Conservation (phyloP, 2,329 filamentous ascomycete genomes). For the Aspergillus terreus region DNA sequence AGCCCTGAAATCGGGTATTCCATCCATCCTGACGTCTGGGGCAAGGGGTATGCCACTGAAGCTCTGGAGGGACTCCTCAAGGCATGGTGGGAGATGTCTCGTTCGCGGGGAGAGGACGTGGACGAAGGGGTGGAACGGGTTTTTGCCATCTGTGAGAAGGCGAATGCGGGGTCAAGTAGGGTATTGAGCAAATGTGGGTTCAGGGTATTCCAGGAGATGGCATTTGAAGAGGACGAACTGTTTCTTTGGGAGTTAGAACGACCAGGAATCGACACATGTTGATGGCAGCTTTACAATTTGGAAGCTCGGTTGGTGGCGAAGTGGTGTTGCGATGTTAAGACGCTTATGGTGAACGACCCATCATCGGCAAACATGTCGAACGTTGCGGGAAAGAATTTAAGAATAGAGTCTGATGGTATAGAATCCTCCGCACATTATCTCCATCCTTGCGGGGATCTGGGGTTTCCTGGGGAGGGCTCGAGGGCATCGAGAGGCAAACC, state of each 20-base stretch:
- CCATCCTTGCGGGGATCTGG: too few relatives aligned
- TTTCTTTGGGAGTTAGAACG: background rate
- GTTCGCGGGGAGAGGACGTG: background rate
- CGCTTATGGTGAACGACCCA: too few relatives aligned
- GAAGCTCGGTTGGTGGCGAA: too few relatives aligned
- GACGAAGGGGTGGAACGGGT: slow-evolving; percentile 11
- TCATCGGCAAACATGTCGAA: too few relatives aligned
- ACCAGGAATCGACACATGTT: background rate
- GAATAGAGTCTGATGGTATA: too few relatives aligned
- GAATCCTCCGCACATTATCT: too few relatives aligned
- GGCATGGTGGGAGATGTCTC: slow-evolving; percentile 23
- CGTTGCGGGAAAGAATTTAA: too few relatives aligned
- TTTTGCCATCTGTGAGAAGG: slow-evolving; percentile 18
- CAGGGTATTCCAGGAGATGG: slow-evolving; percentile 6
- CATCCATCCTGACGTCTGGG: slow-evolving; percentile 21
- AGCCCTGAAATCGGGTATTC: slow-evolving; percentile 25
- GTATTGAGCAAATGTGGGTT: slow-evolving; percentile 24
- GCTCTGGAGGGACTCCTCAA: slow-evolving; percentile 19
- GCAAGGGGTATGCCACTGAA: slow-evolving; percentile 26
- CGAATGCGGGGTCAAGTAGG: slow-evolving; percentile 13
- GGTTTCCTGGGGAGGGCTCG: too few relatives aligned
- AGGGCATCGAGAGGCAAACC: too few relatives aligned
- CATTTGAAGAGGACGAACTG: slow-evolving; percentile 8
- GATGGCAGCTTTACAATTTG: too few relatives aligned
- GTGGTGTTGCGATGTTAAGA: too few relatives aligned